phyloP scores from a whole-genome alignment of 306 rosid species.

The Citrullus amarus region DNA sequence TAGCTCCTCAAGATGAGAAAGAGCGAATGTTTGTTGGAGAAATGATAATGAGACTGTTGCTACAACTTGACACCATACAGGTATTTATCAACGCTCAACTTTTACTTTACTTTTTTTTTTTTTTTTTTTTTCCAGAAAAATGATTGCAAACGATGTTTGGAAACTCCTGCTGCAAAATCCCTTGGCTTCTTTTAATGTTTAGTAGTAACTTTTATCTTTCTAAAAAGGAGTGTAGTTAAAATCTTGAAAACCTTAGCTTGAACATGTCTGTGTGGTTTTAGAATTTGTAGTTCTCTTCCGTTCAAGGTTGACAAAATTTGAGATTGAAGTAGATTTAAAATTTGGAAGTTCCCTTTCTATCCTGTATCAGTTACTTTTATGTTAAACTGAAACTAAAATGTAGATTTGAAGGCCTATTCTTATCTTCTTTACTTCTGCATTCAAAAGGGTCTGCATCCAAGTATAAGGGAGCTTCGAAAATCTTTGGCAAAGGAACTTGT shows the following conservation, averaged over 20 bases:
- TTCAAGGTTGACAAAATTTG: not conserved
- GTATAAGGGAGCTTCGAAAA: constrained; percentile 57
- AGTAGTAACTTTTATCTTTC: not conserved
- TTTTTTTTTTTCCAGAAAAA: not conserved
- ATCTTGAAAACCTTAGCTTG: not conserved
- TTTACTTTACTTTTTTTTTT: not conserved
- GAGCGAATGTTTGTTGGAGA: constrained; percentile 43
- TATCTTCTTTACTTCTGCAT: not conserved
- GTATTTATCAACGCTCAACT: constrained; percentile 16
- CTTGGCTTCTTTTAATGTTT: not conserved
- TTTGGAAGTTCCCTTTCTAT: not conserved
- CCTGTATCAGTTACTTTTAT: not conserved
- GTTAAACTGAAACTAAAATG: not conserved
- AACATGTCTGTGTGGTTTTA: not conserved
- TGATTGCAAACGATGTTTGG: not conserved
- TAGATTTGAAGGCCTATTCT: not conserved
- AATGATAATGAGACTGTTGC: constrained; percentile 59
- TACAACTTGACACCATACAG: constrained; percentile 69
- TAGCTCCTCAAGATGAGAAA: constrained; percentile 28
- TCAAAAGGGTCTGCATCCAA: constrained; percentile 54
- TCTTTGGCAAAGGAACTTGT: constrained; percentile 75
- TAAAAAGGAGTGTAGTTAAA: not conserved
- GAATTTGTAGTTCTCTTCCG: not conserved
- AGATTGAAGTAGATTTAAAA: not conserved
- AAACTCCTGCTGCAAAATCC: not conserved